Percentiles rank a stretch among this genome's conserved stretches.
Conservation (phyloP, 108 stramenopile species). For the Skeletonema grethae region DNA sequence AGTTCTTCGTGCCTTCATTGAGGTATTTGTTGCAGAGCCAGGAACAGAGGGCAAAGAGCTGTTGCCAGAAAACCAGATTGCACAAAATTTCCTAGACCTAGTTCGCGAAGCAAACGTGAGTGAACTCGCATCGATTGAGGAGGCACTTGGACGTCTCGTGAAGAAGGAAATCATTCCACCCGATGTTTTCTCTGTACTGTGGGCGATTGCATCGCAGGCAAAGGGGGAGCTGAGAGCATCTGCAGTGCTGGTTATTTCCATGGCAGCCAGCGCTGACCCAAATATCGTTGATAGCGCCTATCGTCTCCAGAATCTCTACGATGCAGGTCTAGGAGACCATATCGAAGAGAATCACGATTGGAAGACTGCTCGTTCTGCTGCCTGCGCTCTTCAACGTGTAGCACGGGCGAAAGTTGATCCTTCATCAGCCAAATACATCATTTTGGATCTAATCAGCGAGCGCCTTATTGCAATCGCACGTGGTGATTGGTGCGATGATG, state of each 20-base stretch:
- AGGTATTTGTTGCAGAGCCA: constrained; percentile 87
- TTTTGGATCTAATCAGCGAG: constrained; percentile 79
- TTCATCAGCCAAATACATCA: constrained; percentile 73
- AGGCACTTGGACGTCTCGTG: constrained; percentile 84
- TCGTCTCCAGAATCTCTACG: constrained; percentile 76
- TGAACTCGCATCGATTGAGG: constrained; percentile 93
- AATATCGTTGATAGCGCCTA: constrained; percentile 85
- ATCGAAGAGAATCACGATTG: constrained; percentile 80
- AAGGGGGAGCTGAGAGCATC: constrained; percentile 64
- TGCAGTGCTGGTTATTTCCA: constrained; percentile 84
- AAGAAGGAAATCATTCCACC: constrained; percentile 78
- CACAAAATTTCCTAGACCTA: constrained; percentile 84
- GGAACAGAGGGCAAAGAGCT: constrained; percentile 78
- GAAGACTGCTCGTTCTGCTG: constrained; percentile 78
- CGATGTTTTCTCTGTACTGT: constrained; percentile 81
- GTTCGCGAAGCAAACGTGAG: constrained; percentile 78
- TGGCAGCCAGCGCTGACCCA: constrained; percentile 89
- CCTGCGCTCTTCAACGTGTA: constrained; percentile 77
- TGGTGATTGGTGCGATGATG: constrained; percentile 88
- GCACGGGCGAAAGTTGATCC: constrained; percentile 64
- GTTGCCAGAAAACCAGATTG: constrained; percentile 80
- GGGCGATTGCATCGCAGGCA: constrained; percentile 73
- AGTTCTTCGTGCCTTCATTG: constrained; percentile 88
- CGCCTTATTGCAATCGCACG: constrained; percentile 73
- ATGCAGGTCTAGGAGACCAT: constrained; percentile 81